Percentiles rank a stretch among this genome's conserved stretches.
phyloP scores from a whole-genome alignment of 345 rosid genomes.

The Turnera subulata region DNA sequence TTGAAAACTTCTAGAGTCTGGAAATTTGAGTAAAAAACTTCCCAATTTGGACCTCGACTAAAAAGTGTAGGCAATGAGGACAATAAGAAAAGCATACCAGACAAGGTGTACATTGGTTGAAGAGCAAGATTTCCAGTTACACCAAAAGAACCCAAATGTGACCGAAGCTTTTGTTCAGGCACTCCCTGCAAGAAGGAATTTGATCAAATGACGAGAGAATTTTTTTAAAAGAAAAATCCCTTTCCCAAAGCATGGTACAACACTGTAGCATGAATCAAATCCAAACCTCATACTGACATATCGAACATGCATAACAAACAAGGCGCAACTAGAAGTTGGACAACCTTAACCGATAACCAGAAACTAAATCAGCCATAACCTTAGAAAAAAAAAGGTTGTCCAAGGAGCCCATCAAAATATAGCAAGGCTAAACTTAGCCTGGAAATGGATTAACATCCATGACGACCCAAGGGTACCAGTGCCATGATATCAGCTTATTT shows the following conservation, averaged over 20 bases:
- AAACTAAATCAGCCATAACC: background rate
- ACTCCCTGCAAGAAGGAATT: conserved; percentile 63
- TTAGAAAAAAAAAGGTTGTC: background rate
- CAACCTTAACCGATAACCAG: background rate
- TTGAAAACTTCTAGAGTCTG: too few relatives aligned
- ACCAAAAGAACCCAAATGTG: conserved; percentile 95
- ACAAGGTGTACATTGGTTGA: conserved; percentile 97
- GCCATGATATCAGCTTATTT: too few relatives aligned
- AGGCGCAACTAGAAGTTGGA: background rate
- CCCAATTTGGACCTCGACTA: background rate
- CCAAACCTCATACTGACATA: background rate
- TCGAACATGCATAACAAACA: too few relatives aligned
- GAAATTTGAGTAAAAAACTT: background rate
- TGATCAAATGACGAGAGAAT: background rate
- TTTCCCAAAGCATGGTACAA: too few relatives aligned
- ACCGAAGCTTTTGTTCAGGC: conserved; percentile 89
- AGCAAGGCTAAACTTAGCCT: background rate
- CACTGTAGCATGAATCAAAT: background rate
- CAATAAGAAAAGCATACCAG: conserved; percentile 46
- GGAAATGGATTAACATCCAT: too few relatives aligned
- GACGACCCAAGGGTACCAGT: too few relatives aligned
- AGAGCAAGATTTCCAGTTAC: conserved; percentile 97
- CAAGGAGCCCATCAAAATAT: background rate
- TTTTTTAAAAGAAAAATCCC: background rate
- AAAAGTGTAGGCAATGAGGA: background rate